phyloP scores from a whole-genome alignment of 139 green algal genomes.

The Chlamydomonas schloesseri region DNA sequence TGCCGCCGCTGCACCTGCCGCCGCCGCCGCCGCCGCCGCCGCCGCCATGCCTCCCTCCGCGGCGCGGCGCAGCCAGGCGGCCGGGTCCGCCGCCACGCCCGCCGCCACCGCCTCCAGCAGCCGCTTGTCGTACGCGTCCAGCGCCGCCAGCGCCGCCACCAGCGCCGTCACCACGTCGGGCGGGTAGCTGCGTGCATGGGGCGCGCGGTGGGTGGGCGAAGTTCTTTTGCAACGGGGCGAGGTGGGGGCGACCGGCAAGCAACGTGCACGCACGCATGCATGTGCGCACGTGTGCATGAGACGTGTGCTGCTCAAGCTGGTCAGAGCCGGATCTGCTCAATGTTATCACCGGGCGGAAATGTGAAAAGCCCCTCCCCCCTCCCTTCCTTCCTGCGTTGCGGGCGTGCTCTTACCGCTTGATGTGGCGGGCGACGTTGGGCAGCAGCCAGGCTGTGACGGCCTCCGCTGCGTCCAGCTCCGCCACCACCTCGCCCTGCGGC shows the following conservation, averaged over 20 bases:
- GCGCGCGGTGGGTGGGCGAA: too few species aligned
- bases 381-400: background rate
- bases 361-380: background rate
- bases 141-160: background rate
- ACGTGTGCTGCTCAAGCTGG: too few species aligned
- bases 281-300: too few species aligned
- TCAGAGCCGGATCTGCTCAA: background rate
- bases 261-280: too few species aligned
- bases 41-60: too few species aligned
- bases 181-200: background rate
- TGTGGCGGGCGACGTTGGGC: background rate
- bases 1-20: background rate
- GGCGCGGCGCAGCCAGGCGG: background rate
- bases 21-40: background rate
- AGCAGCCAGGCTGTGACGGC: background rate
- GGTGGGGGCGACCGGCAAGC: too few species aligned
- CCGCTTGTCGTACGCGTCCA: background rate
- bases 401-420: conserved; percentile 1
- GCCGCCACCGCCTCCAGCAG: background rate
- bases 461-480: conserved; percentile 20
- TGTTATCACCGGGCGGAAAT: background rate
- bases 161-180: background rate
- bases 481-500: background rate
- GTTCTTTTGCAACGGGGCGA: background rate
- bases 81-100: background rate